Evolutionary conservation across 768 basidiomycete genomes (phyloP).

Genomic region (Tephrocybe sp.): DNA sequence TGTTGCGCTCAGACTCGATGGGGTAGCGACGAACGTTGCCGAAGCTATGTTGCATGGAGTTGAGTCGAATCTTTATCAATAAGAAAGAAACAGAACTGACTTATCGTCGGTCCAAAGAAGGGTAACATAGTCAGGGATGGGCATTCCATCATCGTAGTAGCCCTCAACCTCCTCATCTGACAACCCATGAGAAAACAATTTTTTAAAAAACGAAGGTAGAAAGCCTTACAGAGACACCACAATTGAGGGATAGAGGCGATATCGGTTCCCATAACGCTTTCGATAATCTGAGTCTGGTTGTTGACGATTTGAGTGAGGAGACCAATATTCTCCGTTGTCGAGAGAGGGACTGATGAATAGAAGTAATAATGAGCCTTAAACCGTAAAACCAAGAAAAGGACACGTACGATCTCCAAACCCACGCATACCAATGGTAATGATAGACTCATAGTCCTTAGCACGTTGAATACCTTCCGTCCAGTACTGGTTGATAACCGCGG

Average conservation of each 20-base stretch:
- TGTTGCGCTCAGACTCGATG: constrained; percentile 46
- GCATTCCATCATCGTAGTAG: constrained; percentile 61
- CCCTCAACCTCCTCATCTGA: constrained; percentile 62
- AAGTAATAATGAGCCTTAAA: background rate
- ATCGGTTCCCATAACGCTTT: constrained; percentile 43
- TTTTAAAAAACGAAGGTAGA: background rate
- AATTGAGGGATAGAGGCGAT: constrained; percentile 57
- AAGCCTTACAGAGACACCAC: constrained; percentile 54
- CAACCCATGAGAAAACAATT: background rate
- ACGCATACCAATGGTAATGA: constrained; percentile 70
- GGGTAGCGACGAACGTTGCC: constrained; percentile 69
- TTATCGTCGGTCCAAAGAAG: constrained; percentile 75
- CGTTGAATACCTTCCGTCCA: constrained; percentile 61
- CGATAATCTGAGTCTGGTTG: constrained; percentile 58
- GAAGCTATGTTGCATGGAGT: constrained; percentile 41
- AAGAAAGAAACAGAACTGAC: constrained; percentile 24
- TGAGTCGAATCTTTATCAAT: background rate
- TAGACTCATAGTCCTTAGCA: constrained; percentile 55
- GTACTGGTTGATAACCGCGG: constrained; percentile 52
- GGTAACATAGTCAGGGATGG: constrained; percentile 59
- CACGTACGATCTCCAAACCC: constrained; percentile 51
- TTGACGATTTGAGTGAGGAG: constrained; percentile 55
- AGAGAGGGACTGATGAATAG: constrained; percentile 56
- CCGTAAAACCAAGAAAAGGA: background rate
- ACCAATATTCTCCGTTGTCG: constrained; percentile 43